A percentile compares a stretch with the other conserved stretches of the same genome.
These are phyloP conservation scores for Actinomucor elegans DNA, from an alignment of 371 early-diverging fungal genomes.

Conservation along the genomic window DNA sequence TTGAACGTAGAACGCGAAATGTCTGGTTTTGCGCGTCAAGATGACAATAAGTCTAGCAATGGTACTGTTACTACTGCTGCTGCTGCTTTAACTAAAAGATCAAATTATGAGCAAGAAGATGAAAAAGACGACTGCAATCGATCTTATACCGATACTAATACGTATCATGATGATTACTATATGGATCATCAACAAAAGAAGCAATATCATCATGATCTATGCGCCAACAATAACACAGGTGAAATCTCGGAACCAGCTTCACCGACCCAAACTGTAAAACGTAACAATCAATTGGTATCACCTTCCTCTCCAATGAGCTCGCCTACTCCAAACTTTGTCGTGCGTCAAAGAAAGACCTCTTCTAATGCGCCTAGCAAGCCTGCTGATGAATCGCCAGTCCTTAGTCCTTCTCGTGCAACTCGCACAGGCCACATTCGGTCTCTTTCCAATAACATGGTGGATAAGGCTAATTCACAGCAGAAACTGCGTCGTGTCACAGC, in stretches of 20 bases:
- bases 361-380: not conserved
- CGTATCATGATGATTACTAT: not conserved
- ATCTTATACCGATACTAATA: not conserved
- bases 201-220: slow-evolving; percentile 3
- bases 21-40: slow-evolving; percentile 1
- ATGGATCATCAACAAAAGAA: not conserved
- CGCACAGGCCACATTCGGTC: slow-evolving; percentile 5
- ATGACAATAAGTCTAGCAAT: not conserved
- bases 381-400: slow-evolving; percentile 3
- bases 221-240: slow-evolving; percentile 7
- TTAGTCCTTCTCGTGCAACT: slow-evolving; percentile 6
- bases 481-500: slow-evolving; percentile 20
- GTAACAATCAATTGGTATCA: slow-evolving; percentile 3
- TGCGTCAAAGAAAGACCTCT: not conserved
- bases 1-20: slow-evolving; percentile 36
- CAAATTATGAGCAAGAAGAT: not conserved
- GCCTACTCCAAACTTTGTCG: slow-evolving; percentile 4
- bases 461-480: slow-evolving; percentile 6
- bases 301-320: slow-evolving; percentile 7
- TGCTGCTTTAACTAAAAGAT: too few relatives aligned
- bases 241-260: slow-evolving; percentile 3
- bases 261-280: slow-evolving; percentile 5
- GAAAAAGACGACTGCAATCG: not conserved
- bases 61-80: too few relatives aligned
- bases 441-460: slow-evolving; percentile 13